Percentiles rank a stretch among this genome's conserved stretches.
Evolutionary conservation across 768 basidiomycete genomes (phyloP).

Genomic region (Imleria badia): DNA sequence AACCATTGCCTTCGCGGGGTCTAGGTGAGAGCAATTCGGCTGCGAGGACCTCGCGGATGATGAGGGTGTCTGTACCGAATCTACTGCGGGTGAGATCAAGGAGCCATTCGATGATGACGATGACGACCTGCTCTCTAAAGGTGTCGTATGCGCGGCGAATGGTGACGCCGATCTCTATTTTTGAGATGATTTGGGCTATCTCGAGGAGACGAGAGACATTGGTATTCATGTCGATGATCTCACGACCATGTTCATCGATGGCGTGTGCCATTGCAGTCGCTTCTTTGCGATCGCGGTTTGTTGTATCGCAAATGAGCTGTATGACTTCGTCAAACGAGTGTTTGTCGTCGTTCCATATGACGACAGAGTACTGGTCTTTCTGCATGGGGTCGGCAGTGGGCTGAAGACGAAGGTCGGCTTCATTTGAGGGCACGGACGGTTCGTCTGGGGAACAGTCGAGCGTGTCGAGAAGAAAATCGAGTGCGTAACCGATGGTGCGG

Average conservation of each 20-base stretch:
- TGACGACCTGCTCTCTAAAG: conserved; percentile 82
- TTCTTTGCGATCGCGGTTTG: conserved; percentile 51
- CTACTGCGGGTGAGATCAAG: conserved; percentile 75
- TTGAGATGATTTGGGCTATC: conserved; percentile 72
- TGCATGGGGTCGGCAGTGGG: conserved; percentile 76
- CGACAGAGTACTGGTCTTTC: conserved; percentile 76
- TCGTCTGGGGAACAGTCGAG: conserved; percentile 83
- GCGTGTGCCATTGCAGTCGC: conserved; percentile 54
- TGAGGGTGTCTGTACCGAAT: conserved; percentile 61
- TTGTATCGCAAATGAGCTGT: conserved; percentile 60
- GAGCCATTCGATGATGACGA: conserved; percentile 84
- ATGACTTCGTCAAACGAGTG: conserved; percentile 91
- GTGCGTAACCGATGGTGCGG: conserved; percentile 68
- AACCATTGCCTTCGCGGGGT: conserved; percentile 47
- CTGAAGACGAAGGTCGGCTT: conserved; percentile 70
- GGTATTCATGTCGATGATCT: conserved; percentile 75
- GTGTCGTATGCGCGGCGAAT: conserved; percentile 85
- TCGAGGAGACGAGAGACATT: conserved; percentile 58
- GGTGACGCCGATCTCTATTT: conserved; percentile 91
- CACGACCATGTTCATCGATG: conserved; percentile 80
- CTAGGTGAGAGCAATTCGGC: conserved; percentile 65
- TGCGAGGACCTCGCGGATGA: conserved; percentile 72
- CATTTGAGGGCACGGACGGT: conserved; percentile 59
- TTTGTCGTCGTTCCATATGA: conserved; percentile 97
- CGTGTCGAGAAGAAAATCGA: conserved; percentile 83